Evolutionary conservation across 2,329 filamentous ascomycete species (phyloP), one percentile per base, ranked within the genome.

Genomic region (Trichothecium roseum): DNA sequence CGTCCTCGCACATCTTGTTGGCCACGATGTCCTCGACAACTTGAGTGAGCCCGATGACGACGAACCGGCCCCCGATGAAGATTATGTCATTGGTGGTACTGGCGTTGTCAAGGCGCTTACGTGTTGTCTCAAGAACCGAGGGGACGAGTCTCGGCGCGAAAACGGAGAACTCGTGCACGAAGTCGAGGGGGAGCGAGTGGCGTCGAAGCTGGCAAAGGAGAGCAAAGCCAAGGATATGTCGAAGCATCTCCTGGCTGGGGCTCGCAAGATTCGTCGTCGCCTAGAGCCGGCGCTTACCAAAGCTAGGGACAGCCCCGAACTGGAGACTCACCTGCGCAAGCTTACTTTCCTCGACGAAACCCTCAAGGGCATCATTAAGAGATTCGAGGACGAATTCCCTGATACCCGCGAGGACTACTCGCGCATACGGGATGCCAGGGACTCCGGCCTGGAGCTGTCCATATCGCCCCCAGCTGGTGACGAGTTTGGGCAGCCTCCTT

Each of bases 361-460:
- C 0, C 69, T 98, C 8, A 73, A 87, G 49, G 81, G 82, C 45
- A 95, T 96, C 62, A 96, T 96, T 51, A 80, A 85, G 53, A 82
- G 91, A 18, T 98, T 96, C 53, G 91, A 96, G 56, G 84, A 94
- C 53, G 89, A 96, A 57, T 96, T 87, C 49, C 91, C 91, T 0
- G 89, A 96, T 52, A 93, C 84, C 1, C 78, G 85, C 26, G 65
- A 49, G 48, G 31, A 45, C 8, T 33, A 13, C 16, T 18, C 17
- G n/a, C 26, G 18, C 8, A 2, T 8, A 13, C n/a, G 18, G 15
- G 18, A 20, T 9, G 13, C 24, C 20, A 31, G 26, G 8, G 28
- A 24, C 26, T 7, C 15, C 31, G 14, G 47, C 45, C 20, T 24
- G 15, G 49, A 50, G 28, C 30, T 49, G 6, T 47, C 45, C 1